Percentiles rank a stretch among this genome's conserved stretches.
phyloP scores from a whole-genome alignment of 2,329 filamentous ascomycete species.

The Lachnellula willkommii region DNA sequence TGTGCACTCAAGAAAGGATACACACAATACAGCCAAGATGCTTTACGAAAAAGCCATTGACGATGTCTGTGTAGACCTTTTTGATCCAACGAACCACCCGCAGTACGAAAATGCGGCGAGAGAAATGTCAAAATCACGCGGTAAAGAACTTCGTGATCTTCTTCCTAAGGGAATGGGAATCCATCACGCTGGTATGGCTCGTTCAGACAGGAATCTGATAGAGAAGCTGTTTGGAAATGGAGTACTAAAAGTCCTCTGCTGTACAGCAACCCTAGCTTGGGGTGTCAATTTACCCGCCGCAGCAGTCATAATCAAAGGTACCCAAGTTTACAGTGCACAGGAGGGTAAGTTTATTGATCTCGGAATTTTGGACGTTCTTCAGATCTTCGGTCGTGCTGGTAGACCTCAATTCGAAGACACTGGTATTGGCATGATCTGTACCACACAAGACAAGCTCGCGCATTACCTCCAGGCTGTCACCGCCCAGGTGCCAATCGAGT shows the following conservation, averaged over 20 bases:
- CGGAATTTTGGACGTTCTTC: slow-evolving; percentile 91
- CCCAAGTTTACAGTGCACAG: slow-evolving; percentile 92
- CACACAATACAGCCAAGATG: slow-evolving; percentile 78
- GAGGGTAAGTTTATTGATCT: slow-evolving; percentile 96
- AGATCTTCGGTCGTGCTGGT: slow-evolving; percentile 97
- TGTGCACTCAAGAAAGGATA: slow-evolving; percentile 94
- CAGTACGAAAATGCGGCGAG: slow-evolving; percentile 72
- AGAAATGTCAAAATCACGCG: slow-evolving; percentile 81
- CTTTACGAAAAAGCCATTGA: slow-evolving; percentile 83
- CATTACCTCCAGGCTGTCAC: slow-evolving; percentile 93
- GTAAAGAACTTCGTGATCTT: slow-evolving; percentile 81
- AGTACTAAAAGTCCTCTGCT: slow-evolving; percentile 94
- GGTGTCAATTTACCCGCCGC: slow-evolving; percentile 97
- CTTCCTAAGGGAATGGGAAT: slow-evolving; percentile 88
- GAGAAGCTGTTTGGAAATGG: slow-evolving; percentile 87
- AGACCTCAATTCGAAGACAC: slow-evolving; percentile 96
- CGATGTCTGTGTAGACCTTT: slow-evolving; percentile 70
- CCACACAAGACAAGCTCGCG: slow-evolving; percentile 84
- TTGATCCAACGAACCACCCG: slow-evolving; percentile 75
- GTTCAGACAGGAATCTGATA: slow-evolving; percentile 91
- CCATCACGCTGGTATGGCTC: slow-evolving; percentile 94
- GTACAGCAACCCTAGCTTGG: slow-evolving; percentile 96
- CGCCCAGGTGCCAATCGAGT: slow-evolving; percentile 94
- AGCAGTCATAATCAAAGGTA: slow-evolving; percentile 96
- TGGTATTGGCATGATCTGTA: slow-evolving; percentile 97